Percentiles rank a stretch among this genome's conserved stretches.
phyloP scores from a whole-genome alignment of 805 yeast genomes.

The Nakazawaea wickerhamii region DNA sequence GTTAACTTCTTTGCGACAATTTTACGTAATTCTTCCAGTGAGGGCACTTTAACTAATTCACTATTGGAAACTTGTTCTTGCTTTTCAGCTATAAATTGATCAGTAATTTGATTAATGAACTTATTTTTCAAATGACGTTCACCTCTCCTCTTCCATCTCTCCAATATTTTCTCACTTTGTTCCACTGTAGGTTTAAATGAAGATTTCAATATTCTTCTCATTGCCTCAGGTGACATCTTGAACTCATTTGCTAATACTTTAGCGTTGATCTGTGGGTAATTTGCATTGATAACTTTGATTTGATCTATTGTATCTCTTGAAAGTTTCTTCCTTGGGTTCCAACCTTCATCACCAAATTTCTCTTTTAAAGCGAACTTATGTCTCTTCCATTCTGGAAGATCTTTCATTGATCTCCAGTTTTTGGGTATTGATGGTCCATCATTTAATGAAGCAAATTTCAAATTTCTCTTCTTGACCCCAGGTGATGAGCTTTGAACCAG shows the following conservation, averaged over 20 bases:
- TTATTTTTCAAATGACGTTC: constrained; percentile 22
- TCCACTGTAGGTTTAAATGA: constrained; percentile 64
- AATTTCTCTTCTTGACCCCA: constrained; percentile 10
- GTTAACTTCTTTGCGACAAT: background rate
- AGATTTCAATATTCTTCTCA: constrained; percentile 72
- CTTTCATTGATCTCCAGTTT: constrained; percentile 36
- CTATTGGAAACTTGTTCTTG: constrained; percentile 16
- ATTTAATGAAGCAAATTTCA: constrained; percentile 15
- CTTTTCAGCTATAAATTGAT: constrained; percentile 24
- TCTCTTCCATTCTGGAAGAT: constrained; percentile 63
- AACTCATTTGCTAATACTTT: constrained; percentile 58
- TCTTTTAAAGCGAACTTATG: constrained; percentile 59
- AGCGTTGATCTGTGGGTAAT: constrained; percentile 56
- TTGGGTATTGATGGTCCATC: constrained; percentile 32
- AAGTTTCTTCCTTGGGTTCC: constrained; percentile 66
- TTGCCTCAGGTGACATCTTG: constrained; percentile 73
- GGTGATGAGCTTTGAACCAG: background rate
- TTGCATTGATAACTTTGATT: constrained; percentile 48
- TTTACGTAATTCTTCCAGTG: constrained; percentile 19
- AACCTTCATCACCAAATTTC: constrained; percentile 50
- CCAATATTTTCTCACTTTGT: constrained; percentile 40
- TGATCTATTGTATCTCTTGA: constrained; percentile 67
- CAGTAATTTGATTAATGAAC: constrained; percentile 21
- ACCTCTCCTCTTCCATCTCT: constrained; percentile 52
- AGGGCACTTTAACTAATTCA: constrained; percentile 25